phyloP scores from a whole-genome alignment of 768 basidiomycete genomes.

The Collybia nuda region DNA sequence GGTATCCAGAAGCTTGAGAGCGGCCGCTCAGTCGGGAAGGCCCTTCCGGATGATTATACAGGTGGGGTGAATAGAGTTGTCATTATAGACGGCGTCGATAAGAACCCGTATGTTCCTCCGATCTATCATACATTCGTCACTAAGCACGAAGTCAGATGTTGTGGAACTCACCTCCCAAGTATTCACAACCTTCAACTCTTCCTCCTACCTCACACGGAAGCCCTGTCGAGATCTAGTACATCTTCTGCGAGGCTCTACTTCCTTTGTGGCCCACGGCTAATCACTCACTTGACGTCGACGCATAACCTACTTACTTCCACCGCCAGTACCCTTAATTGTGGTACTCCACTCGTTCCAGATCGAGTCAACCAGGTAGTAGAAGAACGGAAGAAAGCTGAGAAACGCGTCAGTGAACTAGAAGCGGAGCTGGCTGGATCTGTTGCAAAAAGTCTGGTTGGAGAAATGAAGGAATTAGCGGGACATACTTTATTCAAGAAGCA shows the following conservation, averaged over 20 bases:
- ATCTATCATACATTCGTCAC: constrained; percentile 5
- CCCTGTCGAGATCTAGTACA: constrained; percentile 57
- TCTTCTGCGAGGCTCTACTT: constrained; percentile 79
- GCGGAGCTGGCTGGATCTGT: constrained; percentile 55
- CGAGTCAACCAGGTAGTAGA: constrained; percentile 68
- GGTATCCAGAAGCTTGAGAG: constrained; percentile 36
- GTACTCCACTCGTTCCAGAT: constrained; percentile 63
- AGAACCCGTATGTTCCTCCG: constrained; percentile 60
- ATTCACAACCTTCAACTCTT: constrained; percentile 74
- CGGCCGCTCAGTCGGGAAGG: constrained; percentile 55
- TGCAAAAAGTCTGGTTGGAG: constrained; percentile 38
- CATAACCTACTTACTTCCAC: constrained; percentile 56
- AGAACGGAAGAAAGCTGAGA: constrained; percentile 64
- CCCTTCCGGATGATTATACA: constrained; percentile 70
- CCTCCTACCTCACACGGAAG: constrained; percentile 67
- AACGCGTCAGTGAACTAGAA: constrained; percentile 70
- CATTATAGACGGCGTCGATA: constrained; percentile 79
- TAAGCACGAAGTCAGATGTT: constrained; percentile 50
- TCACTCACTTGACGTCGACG: constrained; percentile 56
- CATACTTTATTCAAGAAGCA: constrained; percentile 42
- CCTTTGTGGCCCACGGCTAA: constrained; percentile 76
- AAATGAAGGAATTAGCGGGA: constrained; percentile 27
- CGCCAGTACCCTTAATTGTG: constrained; percentile 66
- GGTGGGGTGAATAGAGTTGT: constrained; percentile 79
- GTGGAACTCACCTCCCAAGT: constrained; percentile 81